phyloP scores from a whole-genome alignment of 2,329 filamentous ascomycete species.

The Fusarium dimerum region DNA sequence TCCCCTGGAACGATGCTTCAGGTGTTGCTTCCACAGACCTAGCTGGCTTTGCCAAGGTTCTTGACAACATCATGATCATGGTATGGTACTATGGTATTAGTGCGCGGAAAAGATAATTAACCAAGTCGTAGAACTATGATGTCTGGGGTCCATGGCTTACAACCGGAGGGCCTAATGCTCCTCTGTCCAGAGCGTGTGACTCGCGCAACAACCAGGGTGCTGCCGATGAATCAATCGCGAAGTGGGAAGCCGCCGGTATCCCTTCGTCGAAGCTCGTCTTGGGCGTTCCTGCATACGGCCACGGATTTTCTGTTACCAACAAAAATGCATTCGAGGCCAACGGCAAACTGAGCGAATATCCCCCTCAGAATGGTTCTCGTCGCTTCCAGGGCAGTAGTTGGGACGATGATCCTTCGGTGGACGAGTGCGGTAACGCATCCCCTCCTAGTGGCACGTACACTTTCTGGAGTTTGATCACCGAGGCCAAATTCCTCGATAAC shows the following conservation, averaged over 20 bases:
- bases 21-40: slow-evolving; percentile 14
- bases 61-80: slow-evolving; percentile 27
- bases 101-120: background rate
- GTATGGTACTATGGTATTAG: background rate
- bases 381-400: slow-evolving; percentile 26
- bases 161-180: slow-evolving; percentile 16
- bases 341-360: slow-evolving; percentile 14
- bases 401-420: slow-evolving; percentile 16
- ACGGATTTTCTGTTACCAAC: slow-evolving; percentile 21
- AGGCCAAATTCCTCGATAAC: slow-evolving; percentile 15
- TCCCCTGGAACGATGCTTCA: slow-evolving; percentile 20
- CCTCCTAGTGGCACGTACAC: slow-evolving; percentile 21
- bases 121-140: slow-evolving; percentile 15
- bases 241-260: slow-evolving; percentile 18
- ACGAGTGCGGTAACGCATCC: slow-evolving; percentile 15
- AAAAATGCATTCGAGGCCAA: slow-evolving; percentile 7
- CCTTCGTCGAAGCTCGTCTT: slow-evolving; percentile 19
- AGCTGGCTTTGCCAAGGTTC: slow-evolving; percentile 15
- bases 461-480: slow-evolving; percentile 23
- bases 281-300: slow-evolving; percentile 16
- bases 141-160: slow-evolving; percentile 19
- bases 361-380: slow-evolving; percentile 16
- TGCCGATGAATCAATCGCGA: slow-evolving; percentile 6
- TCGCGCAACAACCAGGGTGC: slow-evolving; percentile 19
- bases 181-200: slow-evolving; percentile 12